Conservation (phyloP, 352 stramenopile genomes). For the Globisporangium rhizosaccharum region DNA sequence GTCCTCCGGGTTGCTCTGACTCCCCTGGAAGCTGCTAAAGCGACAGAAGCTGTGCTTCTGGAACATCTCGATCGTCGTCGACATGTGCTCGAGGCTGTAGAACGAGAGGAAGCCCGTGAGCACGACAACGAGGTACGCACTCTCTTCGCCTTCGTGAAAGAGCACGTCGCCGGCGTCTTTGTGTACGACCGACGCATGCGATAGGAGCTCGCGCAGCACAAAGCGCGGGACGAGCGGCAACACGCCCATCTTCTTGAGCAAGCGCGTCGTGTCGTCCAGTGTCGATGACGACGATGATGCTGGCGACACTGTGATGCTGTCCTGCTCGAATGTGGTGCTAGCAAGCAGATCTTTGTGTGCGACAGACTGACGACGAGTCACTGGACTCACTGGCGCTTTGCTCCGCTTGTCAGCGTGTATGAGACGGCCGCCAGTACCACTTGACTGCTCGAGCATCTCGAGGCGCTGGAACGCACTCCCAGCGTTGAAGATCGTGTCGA, state of each 20-base stretch:
- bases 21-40: constrained; percentile 26
- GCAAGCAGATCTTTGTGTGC: background rate
- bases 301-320: background rate
- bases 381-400: background rate
- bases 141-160: constrained; percentile 39
- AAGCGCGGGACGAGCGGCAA: constrained; percentile 32
- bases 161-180: constrained; percentile 47
- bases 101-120: constrained; percentile 48
- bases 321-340: background rate
- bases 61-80: constrained; percentile 54
- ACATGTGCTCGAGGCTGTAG: constrained; percentile 61
- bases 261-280: constrained; percentile 22
- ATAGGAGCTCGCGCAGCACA: constrained; percentile 33
- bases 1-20: constrained; percentile 26
- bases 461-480: constrained; percentile 35
- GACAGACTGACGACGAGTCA: background rate
- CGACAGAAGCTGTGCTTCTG: constrained; percentile 52
- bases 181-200: constrained; percentile 21
- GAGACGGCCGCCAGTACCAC: background rate
- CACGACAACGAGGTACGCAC: constrained; percentile 32
- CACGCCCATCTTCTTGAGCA: constrained; percentile 40
- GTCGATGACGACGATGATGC: constrained; percentile 3
- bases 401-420: background rate
- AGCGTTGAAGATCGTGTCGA: constrained; percentile 30
- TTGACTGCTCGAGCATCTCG: too few species aligned